Base-by-base conservation (phyloP, 805 yeast species). In the Candida nitratophila region DNA sequence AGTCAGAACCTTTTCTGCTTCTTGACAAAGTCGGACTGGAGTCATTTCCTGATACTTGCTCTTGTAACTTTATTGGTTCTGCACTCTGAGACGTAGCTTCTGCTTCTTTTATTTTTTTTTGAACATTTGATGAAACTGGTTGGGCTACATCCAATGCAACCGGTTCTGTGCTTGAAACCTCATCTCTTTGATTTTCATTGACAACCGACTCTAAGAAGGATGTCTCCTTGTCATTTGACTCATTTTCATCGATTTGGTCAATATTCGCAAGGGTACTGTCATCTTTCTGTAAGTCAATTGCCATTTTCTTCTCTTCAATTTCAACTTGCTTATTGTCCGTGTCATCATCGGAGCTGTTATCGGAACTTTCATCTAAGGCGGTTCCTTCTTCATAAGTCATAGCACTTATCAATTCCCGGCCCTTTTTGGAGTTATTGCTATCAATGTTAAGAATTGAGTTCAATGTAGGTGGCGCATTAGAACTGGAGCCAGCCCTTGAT, bases 371-470 rank as follows among this genome's bases (percentile, higher is more conserved):
- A 37, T 55, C 12, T 37, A 47, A 35, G 24, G 24, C 38, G 16
- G 41, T 33, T 16, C 50, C 46, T 14, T 42, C 50, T 17, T 44
- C 46, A 26, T 32, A 55, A 14, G 51, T 50, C 50, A 51, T 49
- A 2, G 60, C 56, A 41, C 51, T 47, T n/a, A 53, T 47, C 21
- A 48, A 43, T 43, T 55, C 47, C 20, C 36, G 39, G 9, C 44
- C 44, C 21, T 42, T 44, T 14, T 40, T 32, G n/a, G 50, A 30
- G 10, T 36, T 40, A 35, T 44, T 42, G 21, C 17, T 19, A 16
- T 34, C 45, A 22, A 26, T 36, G 10, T 34, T 34, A 2, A 50
- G 31, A 17, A 50, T 36, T 14, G 51, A 48, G 27, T 43, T 45
- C 38, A 50, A 41, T 15, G 50, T 50, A 4, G 54, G 49, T n/a